phyloP scores from a whole-genome alignment of 148 eudicot species.

The Bassia scoparia region DNA sequence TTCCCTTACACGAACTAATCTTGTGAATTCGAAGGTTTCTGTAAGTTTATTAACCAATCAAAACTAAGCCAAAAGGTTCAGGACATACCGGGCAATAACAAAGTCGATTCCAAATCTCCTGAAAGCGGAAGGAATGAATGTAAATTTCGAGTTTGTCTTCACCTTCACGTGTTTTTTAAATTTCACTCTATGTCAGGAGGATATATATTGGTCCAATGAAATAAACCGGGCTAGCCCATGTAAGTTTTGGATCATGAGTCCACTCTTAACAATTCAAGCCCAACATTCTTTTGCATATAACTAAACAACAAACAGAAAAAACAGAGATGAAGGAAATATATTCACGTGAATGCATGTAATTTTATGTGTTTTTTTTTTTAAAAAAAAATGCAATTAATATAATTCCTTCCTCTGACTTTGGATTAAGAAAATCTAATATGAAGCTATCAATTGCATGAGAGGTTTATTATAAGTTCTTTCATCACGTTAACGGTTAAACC shows the following conservation, averaged over 20 bases:
- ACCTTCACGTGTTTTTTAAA: no score
- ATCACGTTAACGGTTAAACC: background rate
- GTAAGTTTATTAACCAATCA: no score
- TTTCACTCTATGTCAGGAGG: background rate
- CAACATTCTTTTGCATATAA: background rate
- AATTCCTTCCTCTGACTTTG: conserved; percentile 12
- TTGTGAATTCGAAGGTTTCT: no score
- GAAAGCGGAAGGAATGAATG: no score
- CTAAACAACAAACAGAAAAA: no score
- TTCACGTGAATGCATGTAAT: background rate
- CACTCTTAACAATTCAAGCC: background rate
- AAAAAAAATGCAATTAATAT: no score
- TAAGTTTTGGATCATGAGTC: background rate
- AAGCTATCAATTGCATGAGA: background rate
- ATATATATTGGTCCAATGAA: background rate
- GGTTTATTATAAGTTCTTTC: background rate
- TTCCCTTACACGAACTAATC: no score
- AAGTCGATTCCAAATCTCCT: no score
- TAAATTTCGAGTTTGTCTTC: no score
- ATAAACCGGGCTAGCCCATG: background rate
- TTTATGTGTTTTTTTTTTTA: no score
- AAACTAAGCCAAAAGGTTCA: no score
- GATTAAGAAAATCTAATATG: conserved; percentile 9
- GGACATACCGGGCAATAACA: no score
- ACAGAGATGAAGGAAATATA: background rate